Evolutionary conservation across 2,329 filamentous ascomycete species (phyloP).

Genomic region (Pseudogymnoascus sp.): DNA sequence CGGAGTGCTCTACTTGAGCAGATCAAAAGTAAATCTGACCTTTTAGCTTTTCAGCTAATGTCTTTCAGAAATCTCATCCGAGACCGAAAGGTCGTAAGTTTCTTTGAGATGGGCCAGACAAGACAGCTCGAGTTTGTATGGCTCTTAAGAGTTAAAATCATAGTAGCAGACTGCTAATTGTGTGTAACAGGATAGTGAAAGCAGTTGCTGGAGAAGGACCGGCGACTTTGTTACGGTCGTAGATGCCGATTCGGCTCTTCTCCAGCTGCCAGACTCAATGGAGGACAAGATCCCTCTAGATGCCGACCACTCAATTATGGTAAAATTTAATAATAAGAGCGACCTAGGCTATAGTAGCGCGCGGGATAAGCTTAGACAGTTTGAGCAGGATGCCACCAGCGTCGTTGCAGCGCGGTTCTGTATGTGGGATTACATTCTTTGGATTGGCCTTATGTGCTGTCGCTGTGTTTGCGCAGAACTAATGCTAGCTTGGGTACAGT

Average conservation of each 20-base stretch:
- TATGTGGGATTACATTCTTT: conserved; percentile 10
- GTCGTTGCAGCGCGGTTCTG: conserved; percentile 15
- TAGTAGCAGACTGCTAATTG: background rate
- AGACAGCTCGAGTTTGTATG: conserved; percentile 22
- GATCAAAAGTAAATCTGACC: conserved; percentile 18
- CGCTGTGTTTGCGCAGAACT: background rate
- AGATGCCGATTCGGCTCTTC: conserved; percentile 19
- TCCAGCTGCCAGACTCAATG: conserved; percentile 22
- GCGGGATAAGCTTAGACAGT: conserved; percentile 14
- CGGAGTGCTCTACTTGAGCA: conserved; percentile 16
- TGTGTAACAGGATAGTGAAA: conserved; percentile 11
- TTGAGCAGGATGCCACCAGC: conserved; percentile 15
- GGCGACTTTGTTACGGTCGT: conserved; percentile 18
- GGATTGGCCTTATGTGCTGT: background rate
- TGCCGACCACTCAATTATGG: conserved; percentile 25
- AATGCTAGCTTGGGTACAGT: background rate
- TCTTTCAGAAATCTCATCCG: conserved; percentile 28
- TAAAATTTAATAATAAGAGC: conserved; percentile 24
- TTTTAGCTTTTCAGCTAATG: conserved; percentile 22
- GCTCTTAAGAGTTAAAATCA: background rate
- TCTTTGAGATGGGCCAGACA: conserved; percentile 28
- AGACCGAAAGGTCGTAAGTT: conserved; percentile 29
- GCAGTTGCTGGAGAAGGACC: background rate
- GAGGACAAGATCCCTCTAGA: conserved; percentile 24
- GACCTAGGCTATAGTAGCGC: conserved; percentile 16